Conservation (phyloP, 2,329 filamentous ascomycete species). For the Penicillium italicum region DNA sequence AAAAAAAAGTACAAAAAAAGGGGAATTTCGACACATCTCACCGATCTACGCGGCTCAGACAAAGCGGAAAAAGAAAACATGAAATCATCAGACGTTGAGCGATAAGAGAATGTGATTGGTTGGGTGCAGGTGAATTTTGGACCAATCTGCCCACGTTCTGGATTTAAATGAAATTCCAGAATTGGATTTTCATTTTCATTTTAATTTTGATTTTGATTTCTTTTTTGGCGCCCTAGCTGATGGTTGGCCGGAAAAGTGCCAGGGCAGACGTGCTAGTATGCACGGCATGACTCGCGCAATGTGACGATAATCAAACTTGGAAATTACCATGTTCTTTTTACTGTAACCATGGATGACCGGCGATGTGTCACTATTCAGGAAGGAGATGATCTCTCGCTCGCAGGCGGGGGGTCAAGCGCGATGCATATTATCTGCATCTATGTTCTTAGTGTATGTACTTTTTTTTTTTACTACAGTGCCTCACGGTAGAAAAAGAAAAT, state of each 20-base stretch:
- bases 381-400: background rate
- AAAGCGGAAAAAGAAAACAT: background rate
- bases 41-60: conserved; percentile 10
- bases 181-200: no score
- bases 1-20: background rate
- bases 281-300: conserved; percentile 9
- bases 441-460: background rate
- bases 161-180: background rate
- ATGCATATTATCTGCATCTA: background rate
- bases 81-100: background rate
- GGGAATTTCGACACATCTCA: conserved; percentile 7
- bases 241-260: background rate
- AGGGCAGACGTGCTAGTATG: background rate
- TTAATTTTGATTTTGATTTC: no score
- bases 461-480: no score
- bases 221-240: background rate
- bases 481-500: no score
- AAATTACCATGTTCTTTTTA: background rate
- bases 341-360: background rate
- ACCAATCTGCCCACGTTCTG: conserved; percentile 9
- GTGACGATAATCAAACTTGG: background rate
- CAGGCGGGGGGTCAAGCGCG: background rate
- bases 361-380: background rate
- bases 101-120: conserved; percentile 2
- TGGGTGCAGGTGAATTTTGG: conserved; percentile 1